phyloP scores from a whole-genome alignment of 306 rosid genomes.

The Luffa acutangula region DNA sequence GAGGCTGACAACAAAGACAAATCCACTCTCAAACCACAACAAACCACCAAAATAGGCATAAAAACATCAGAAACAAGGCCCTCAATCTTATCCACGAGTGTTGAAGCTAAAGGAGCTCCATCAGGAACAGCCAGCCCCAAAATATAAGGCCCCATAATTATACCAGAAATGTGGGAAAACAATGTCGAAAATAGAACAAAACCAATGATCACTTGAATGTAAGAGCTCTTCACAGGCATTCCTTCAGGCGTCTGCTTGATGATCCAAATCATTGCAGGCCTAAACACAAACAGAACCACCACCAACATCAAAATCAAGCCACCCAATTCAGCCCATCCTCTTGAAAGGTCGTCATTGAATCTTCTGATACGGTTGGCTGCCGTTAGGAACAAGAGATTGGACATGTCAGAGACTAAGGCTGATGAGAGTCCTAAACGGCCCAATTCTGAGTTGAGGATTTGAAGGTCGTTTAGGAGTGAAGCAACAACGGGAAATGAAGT shows the following conservation, averaged over 20 bases:
- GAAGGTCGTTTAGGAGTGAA: slow-evolving; percentile 19
- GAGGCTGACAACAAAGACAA: not conserved
- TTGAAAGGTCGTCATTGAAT: not conserved
- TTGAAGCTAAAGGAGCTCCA: slow-evolving; percentile 59
- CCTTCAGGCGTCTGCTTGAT: slow-evolving; percentile 56
- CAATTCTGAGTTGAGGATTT: slow-evolving; percentile 47
- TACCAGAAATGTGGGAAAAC: slow-evolving; percentile 10
- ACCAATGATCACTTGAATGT: slow-evolving; percentile 21
- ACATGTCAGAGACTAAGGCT: slow-evolving; percentile 35
- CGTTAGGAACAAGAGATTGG: not conserved
- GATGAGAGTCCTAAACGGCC: slow-evolving; percentile 54
- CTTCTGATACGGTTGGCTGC: not conserved
- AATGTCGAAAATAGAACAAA: slow-evolving; percentile 2
- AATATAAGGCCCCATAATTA: slow-evolving; percentile 29
- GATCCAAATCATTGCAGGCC: slow-evolving; percentile 49
- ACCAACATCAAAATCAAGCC: not conserved
- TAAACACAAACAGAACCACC: slow-evolving; percentile 12
- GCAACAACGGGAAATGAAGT: slow-evolving; percentile 16
- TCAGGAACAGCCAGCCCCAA: slow-evolving; percentile 57
- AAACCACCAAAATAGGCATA: slow-evolving; percentile 38
- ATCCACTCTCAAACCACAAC: slow-evolving; percentile 36
- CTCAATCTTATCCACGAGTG: slow-evolving; percentile 37
- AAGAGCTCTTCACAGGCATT: slow-evolving; percentile 27
- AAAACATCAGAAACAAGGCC: slow-evolving; percentile 29
- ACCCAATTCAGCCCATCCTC: not conserved